A percentile compares a stretch with the other conserved stretches of the same genome.
These are phyloP conservation scores for Euphorbia corollata DNA, from an alignment of 441 rosid species.

Conservation along the genomic window DNA sequence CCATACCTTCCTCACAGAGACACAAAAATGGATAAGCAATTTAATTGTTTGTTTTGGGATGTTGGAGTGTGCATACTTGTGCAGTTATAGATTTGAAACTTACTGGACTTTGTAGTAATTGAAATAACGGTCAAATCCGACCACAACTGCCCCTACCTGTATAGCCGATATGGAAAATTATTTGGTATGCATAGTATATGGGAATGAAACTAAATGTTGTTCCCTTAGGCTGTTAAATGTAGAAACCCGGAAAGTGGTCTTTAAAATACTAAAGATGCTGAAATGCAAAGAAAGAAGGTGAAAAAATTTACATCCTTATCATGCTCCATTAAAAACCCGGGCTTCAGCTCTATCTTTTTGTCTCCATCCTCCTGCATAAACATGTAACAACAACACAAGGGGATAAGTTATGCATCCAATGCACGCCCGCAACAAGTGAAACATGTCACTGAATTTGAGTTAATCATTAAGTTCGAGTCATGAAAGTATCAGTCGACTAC, in stretches of 20 bases:
- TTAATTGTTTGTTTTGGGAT: neutral
- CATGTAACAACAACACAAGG: neutral
- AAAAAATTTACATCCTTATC: constrained; percentile 55
- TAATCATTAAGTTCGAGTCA: neutral
- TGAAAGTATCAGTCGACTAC: too few relatives aligned
- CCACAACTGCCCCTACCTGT: constrained; percentile 96
- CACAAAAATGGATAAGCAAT: constrained; percentile 14
- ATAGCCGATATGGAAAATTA: constrained; percentile 19
- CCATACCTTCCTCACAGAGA: constrained; percentile 52
- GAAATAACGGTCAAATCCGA: constrained; percentile 75
- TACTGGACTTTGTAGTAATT: constrained; percentile 96
- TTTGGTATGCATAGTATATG: constrained; percentile 13
- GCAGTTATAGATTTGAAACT: constrained; percentile 22
- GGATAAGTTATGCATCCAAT: neutral
- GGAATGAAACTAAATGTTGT: neutral
- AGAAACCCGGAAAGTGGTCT: neutral
- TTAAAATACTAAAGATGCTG: constrained; percentile 2
- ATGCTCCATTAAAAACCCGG: constrained; percentile 59
- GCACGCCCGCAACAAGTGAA: neutral
- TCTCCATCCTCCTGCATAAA: constrained; percentile 66
- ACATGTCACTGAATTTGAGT: constrained; percentile 1
- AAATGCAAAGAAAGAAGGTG: constrained; percentile 4
- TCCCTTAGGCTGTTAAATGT: constrained; percentile 1
- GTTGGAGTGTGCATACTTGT: neutral
- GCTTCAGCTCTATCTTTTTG: constrained; percentile 63